phyloP scores from a whole-genome alignment of 2,329 filamentous ascomycete species.

The Botrytis porri region DNA sequence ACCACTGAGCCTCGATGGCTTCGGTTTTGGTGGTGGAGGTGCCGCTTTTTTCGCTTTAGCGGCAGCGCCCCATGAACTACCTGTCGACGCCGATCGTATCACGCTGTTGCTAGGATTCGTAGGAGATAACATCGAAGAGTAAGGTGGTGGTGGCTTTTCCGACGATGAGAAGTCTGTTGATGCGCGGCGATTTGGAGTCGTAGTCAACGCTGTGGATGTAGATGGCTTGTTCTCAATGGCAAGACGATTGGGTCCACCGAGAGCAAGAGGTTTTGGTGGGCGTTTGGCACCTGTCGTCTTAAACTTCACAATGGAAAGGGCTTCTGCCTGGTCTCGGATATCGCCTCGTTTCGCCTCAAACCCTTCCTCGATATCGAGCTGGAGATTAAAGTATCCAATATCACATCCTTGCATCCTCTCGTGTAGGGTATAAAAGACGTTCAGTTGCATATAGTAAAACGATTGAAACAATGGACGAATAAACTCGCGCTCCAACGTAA shows the following conservation, averaged over 20 bases:
- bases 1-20: constrained; percentile 70
- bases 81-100: constrained; percentile 42
- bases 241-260: constrained; percentile 24
- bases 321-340: constrained; percentile 80
- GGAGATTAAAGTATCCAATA: constrained; percentile 96
- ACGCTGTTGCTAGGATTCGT: constrained; percentile 35
- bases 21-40: constrained; percentile 73
- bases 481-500: constrained; percentile 85
- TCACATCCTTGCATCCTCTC: constrained; percentile 97
- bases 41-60: constrained; percentile 66
- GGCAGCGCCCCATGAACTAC: constrained; percentile 45
- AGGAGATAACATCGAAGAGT: constrained; percentile 45
- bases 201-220: constrained; percentile 30
- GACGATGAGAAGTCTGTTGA: constrained; percentile 43
- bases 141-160: constrained; percentile 68
- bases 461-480: constrained; percentile 97
- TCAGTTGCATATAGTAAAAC: constrained; percentile 99
- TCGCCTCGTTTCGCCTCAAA: constrained; percentile 87
- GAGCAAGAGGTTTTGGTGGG: constrained; percentile 32
- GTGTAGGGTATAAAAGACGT: constrained; percentile 97
- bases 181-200: constrained; percentile 40
- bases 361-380: constrained; percentile 84
- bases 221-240: constrained; percentile 24
- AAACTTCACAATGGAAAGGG: constrained; percentile 82
- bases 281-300: constrained; percentile 76